Percentiles rank a stretch among this genome's conserved stretches.
Evolutionary conservation across 2,329 filamentous ascomycete species (phyloP).

Genomic region (Achaetomium macrosporum): DNA sequence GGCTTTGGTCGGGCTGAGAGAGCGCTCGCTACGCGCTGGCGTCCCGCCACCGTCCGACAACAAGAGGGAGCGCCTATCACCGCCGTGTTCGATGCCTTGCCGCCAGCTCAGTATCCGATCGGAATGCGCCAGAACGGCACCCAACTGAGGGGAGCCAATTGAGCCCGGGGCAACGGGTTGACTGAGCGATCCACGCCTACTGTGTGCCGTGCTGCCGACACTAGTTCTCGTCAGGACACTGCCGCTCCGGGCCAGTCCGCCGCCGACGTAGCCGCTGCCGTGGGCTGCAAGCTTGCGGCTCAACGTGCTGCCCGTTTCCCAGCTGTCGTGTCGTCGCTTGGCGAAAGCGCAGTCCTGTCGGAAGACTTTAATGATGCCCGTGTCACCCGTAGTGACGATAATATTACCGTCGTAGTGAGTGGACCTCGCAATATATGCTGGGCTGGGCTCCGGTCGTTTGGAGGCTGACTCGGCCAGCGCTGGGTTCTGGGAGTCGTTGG

Average conservation of each 20-base stretch:
- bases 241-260: slow-evolving; percentile 53
- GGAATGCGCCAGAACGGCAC: slow-evolving; percentile 31
- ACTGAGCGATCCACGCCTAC: slow-evolving; percentile 49
- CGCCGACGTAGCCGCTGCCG: slow-evolving; percentile 51
- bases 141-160: slow-evolving; percentile 29
- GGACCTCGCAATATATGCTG: slow-evolving; percentile 70
- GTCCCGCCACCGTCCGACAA: slow-evolving; percentile 30
- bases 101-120: slow-evolving; percentile 89
- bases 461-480: slow-evolving; percentile 22
- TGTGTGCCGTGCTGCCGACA: slow-evolving; percentile 42
- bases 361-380: slow-evolving; percentile 87
- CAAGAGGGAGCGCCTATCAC: slow-evolving; percentile 33
- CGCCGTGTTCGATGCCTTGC: slow-evolving; percentile 51
- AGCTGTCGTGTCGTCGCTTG: slow-evolving; percentile 70
- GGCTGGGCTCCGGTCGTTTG: slow-evolving; percentile 59
- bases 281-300: slow-evolving; percentile 60
- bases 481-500: slow-evolving; percentile 32
- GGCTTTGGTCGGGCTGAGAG: slow-evolving; percentile 48
- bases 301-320: slow-evolving; percentile 72
- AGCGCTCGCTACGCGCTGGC: slow-evolving; percentile 46
- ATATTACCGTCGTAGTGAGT: slow-evolving; percentile 80
- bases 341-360: slow-evolving; percentile 84
- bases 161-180: slow-evolving; percentile 28
- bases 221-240: slow-evolving; percentile 52
- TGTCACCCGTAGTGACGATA: slow-evolving; percentile 83